Percentiles rank a stretch among this genome's conserved stretches.
Evolutionary conservation across 768 basidiomycete species (phyloP).

Genomic region (Hemileccinum impolitum): DNA sequence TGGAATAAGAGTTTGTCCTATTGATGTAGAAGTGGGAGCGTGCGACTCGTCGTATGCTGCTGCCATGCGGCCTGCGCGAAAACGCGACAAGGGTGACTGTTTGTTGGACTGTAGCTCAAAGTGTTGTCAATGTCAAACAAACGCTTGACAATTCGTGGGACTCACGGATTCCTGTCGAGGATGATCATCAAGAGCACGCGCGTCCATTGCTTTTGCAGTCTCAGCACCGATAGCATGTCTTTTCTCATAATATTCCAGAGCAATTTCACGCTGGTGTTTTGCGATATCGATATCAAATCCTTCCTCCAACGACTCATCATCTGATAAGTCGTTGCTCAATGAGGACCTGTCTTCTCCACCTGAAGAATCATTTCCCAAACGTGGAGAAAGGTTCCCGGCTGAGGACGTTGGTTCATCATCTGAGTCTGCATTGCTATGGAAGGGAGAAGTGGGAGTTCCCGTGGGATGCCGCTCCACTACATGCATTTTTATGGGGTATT

Average conservation of each 20-base stretch:
- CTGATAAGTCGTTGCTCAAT: slow-evolving; percentile 25
- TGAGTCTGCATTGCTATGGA: slow-evolving; percentile 43
- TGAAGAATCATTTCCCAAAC: slow-evolving; percentile 26
- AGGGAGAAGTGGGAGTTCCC: slow-evolving; percentile 15
- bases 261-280: slow-evolving; percentile 71
- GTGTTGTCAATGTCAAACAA: slow-evolving; percentile 1
- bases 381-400: slow-evolving; percentile 31
- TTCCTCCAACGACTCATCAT: slow-evolving; percentile 45
- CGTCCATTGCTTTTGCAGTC: slow-evolving; percentile 48
- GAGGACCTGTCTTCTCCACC: slow-evolving; percentile 17
- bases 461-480: slow-evolving; percentile 64
- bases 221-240: slow-evolving; percentile 54
- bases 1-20: slow-evolving; percentile 42
- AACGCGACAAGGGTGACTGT: slow-evolving; percentile 58
- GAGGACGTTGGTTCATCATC: slow-evolving; percentile 62
- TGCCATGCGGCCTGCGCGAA: slow-evolving; percentile 57
- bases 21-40: slow-evolving; percentile 35
- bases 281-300: slow-evolving; percentile 59
- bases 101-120: slow-evolving; percentile 32
- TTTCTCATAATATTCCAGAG: slow-evolving; percentile 65
- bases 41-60: slow-evolving; percentile 45
- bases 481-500: slow-evolving; percentile 58
- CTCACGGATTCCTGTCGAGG: slow-evolving; percentile 46
- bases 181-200: slow-evolving; percentile 41
- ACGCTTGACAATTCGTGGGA: slow-evolving; percentile 3